Evolutionary conservation across 2,329 filamentous ascomycete species (phyloP).

Genomic region (Clonostachys sp.): DNA sequence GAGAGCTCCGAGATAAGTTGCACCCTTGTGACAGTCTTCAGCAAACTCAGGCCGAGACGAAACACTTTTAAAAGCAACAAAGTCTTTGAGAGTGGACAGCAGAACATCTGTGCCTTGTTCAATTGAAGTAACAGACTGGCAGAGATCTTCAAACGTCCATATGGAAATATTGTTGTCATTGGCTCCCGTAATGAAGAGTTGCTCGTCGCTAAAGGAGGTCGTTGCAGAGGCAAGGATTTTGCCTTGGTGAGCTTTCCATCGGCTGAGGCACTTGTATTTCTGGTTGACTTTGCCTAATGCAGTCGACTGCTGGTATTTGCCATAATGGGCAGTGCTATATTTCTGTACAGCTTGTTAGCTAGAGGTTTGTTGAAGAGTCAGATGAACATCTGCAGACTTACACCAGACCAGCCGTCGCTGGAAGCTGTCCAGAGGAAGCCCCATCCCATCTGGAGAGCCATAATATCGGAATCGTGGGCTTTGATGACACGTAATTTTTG

Average conservation of each 20-base stretch:
- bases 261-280: constrained; percentile 74
- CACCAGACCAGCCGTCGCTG: constrained; percentile 82
- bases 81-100: constrained; percentile 72
- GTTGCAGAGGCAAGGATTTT: constrained; percentile 83
- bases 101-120: constrained; percentile 40
- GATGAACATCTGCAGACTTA: constrained; percentile 32
- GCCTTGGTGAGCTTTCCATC: constrained; percentile 81
- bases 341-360: constrained; percentile 35
- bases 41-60: constrained; percentile 82
- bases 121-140: constrained; percentile 26
- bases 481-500: constrained; percentile 87
- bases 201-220: constrained; percentile 62
- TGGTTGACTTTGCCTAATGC: constrained; percentile 58
- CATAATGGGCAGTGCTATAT: constrained; percentile 63
- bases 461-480: constrained; percentile 75
- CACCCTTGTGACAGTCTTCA: constrained; percentile 88
- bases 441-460: constrained; percentile 80
- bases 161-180: constrained; percentile 88
- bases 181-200: constrained; percentile 90
- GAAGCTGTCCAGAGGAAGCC: constrained; percentile 83
- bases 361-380: background rate
- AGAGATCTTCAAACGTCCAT: constrained; percentile 64
- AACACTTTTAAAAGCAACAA: constrained; percentile 88
- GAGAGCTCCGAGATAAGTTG: constrained; percentile 82
- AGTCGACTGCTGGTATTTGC: constrained; percentile 42